Base-by-base conservation (phyloP, 176 grass and related monocot species). In the Rhynchospora tenuis region DNA sequence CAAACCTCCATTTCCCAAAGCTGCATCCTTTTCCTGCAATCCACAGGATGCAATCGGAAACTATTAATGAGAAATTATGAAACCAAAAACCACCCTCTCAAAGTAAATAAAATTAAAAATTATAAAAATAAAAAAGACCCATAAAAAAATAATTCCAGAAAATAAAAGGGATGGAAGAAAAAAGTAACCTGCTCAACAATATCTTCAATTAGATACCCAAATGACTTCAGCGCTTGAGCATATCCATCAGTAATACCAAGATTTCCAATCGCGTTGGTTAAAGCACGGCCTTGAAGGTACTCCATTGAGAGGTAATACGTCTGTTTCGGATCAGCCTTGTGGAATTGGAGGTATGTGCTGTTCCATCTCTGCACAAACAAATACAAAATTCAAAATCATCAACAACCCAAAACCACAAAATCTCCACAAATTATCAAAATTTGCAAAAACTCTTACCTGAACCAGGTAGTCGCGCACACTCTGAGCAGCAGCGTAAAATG, bases 251-350 rank as follows among this genome's bases (percentile, higher is more conserved):
- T 87, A 70, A 93, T 93, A 84, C 74, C 86, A 59, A 99, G 97
- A 79, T 99, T 99, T 46, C 97, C 97, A 56, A 99, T 89, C 63
- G 97, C 97, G 67, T 99, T 99, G 59, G 93, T 93, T 82, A 99
- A 90, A 72, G 97, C 97, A 59, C 93, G 91, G 16, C 97, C 97
- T 84, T 99, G 97, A 50, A 99, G 84, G 61, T 99, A 99, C 89
- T 99, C 97, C 97, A 99, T 99, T 57, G 97, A 99, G 9, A 99
- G 87, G 91, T 99, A 99, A 84, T 99, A 99, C 43, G 97, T 99
- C 89, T 99, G 93, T 82, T 99, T 99, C 42, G 96, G 93, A 83
- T 99, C 93, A 89, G 86, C 83, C 88, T 89, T 90, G 84, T 99
- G 97, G 88, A 93, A 99, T 90, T 99, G 89, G 83, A 93, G 2